These are phyloP conservation scores for Aureobasidium sp. DNA, from an alignment of 2,329 filamentous ascomycete genomes.

Conservation along the genomic window DNA sequence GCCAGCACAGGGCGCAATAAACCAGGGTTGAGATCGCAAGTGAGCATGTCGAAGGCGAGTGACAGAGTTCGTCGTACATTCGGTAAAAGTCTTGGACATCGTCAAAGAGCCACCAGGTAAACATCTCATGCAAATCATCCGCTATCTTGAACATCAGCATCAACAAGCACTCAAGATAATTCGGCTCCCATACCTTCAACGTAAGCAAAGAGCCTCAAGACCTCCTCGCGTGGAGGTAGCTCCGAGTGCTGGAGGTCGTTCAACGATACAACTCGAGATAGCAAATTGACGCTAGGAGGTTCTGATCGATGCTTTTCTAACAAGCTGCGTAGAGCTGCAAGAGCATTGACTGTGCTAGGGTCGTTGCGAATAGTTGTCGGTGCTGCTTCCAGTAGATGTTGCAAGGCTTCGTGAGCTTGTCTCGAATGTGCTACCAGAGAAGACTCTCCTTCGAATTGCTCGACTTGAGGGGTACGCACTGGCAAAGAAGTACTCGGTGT, in stretches of 20 bases:
- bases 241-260: neutral
- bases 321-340: neutral
- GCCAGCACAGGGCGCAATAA: conserved; percentile 12
- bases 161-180: neutral
- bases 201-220: neutral
- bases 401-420: conserved; percentile 2
- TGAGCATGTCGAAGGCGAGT: conserved; percentile 10
- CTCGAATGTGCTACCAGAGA: conserved; percentile 1
- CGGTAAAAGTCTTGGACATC: neutral
- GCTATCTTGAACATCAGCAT: neutral
- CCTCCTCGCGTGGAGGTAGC: neutral
- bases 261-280: neutral
- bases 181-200: neutral
- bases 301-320: neutral
- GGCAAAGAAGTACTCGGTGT: neutral
- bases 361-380: conserved; percentile 5
- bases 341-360: neutral
- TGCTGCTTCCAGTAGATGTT: neutral
- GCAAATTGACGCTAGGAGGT: neutral
- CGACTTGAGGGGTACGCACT: neutral
- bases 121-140: neutral
- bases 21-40: conserved; percentile 12
- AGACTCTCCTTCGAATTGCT: conserved; percentile 9
- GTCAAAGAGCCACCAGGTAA: conserved; percentile 12
- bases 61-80: conserved; percentile 9